Evolutionary conservation across 805 yeast genomes (phyloP), one percentile per base, ranked within the genome.

Genomic region (Millerago galiae): DNA sequence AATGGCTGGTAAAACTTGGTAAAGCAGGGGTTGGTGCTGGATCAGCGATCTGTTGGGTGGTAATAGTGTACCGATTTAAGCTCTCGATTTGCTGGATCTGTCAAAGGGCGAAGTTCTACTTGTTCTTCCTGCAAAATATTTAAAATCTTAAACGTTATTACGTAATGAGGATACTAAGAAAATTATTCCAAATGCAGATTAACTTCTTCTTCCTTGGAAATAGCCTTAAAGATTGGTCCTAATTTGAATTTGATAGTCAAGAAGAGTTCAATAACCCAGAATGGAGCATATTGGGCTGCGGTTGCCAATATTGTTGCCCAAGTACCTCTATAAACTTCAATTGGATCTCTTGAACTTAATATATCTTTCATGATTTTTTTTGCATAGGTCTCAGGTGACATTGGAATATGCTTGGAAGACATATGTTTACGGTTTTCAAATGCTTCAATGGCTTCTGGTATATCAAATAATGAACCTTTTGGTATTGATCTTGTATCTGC

Each of bases 401-500:
- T 76, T 24, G 93, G 91, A 16, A 62, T 61, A 59, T 75, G 75
- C 14, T 72, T 67, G 29, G 56, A 70, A 0, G 86, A 78, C 84
- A 84, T 78, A 36, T 66, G 59, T 51, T 74, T 73, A 58, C 91
- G 70, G 33, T 56, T 62, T 18, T 56, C 63, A 45, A 81, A 64
- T 0, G 81, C 74, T 17, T 62, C 66, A 17, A 59, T 56, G 41
- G 79, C 78, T 39, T 73, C 83, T 3, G 74, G 72, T 34, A 60
- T 62, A 44, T 73, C 66, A 55, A 68, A 83, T 35, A 76, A 54
- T 0, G 90, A 81, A 21, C 55, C 61, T n/a, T 59, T 60, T 3
- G 85, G 83, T 29, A 83, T 58, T 1, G 76, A 71, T 50, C 87
- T 68, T 3, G 66, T 74, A 51, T 84, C 91, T 0, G 79, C 84